Evolutionary conservation across 192 early-diverging fungal genomes (phyloP), one percentile per base, ranked within the genome.

Genomic region (Cladochytrium replicatum): DNA sequence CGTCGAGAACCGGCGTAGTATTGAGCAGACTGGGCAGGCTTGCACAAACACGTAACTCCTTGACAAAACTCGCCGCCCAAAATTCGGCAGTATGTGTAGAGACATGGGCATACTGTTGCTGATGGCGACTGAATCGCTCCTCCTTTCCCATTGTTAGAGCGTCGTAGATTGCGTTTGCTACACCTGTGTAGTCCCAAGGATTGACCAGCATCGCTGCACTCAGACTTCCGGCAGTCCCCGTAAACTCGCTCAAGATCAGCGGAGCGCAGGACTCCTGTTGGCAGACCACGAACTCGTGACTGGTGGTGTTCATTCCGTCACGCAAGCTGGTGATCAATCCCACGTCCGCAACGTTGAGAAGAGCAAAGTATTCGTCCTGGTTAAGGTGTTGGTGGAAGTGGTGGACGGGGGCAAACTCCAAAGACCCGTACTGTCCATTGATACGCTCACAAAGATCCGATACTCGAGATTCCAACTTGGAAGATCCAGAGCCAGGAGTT

Each of bases 291-390:
- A 83, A 96, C 63, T 96, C 91, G 48, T 93, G 85, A 38, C 83
- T 86, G 9, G 87, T 88, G 0, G 93, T 94, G 59, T 97, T 97
- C 96, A 99, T 97, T n/a, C 93, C 96, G 56, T 99, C 96, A 24
- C 91, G 82, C 13, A 94, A 76, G 26, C 81, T 75, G 0, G 93
- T 96, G 54, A 93, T 93, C 41, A 99, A 61, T 0, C 82, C 90
- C 19, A 91, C 72, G 57, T 99, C 91, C n/a, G 96, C 96, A 9
- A 92, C 79, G 50, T 77, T 82, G 9, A 99, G 70, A 29, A 99
- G 64, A 0, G 90, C 91, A 62, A 84, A 93, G 68, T 94, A 99
- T 59, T 99, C 93, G 61, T 99, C 92, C 4, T 79, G 81, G 47
- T 93, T 90, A 46, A 99, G 74, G 51, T 93, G 83, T 48, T 89